phyloP scores from a whole-genome alignment of 805 yeast genomes.

The Yamadazyma scolyti region DNA sequence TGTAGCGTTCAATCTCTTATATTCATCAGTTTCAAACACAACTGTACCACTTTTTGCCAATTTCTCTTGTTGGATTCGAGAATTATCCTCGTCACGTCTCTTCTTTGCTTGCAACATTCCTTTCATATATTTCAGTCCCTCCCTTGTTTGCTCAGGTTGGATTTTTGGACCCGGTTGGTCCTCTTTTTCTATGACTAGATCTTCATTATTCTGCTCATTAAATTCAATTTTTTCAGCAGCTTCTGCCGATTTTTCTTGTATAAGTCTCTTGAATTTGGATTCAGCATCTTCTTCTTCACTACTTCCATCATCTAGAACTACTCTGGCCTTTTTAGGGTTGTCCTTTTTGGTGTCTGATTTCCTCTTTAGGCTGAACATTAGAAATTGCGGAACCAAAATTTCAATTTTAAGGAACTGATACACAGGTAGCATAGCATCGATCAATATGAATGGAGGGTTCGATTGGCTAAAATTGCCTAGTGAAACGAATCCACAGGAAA shows the following conservation, averaged over 20 bases:
- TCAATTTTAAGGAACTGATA: constrained; percentile 18
- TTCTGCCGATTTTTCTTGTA: background rate
- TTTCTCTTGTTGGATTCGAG: constrained; percentile 34
- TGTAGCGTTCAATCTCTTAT: constrained; percentile 25
- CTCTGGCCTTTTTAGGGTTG: background rate
- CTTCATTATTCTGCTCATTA: too few species aligned
- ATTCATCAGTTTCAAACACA: constrained; percentile 47
- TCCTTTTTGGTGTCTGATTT: background rate
- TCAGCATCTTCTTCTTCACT: constrained; percentile 1
- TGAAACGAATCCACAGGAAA: constrained; percentile 4
- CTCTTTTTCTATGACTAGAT: too few species aligned
- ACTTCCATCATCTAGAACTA: background rate
- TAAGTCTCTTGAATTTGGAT: background rate
- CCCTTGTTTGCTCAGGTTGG: constrained; percentile 11
- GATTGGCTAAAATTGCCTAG: constrained; percentile 48
- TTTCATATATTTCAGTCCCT: constrained; percentile 28
- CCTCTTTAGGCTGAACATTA: constrained; percentile 7
- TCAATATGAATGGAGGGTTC: constrained; percentile 27
- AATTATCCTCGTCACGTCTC: constrained; percentile 43
- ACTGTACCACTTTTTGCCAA: constrained; percentile 27
- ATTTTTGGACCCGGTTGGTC: too few species aligned
- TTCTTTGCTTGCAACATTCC: constrained; percentile 42
- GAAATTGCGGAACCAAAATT: too few species aligned
- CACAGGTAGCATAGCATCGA: constrained; percentile 13
- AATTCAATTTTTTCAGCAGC: background rate